Evolutionary conservation across 768 basidiomycete species (phyloP).

Genomic region (Harrya chromipes): DNA sequence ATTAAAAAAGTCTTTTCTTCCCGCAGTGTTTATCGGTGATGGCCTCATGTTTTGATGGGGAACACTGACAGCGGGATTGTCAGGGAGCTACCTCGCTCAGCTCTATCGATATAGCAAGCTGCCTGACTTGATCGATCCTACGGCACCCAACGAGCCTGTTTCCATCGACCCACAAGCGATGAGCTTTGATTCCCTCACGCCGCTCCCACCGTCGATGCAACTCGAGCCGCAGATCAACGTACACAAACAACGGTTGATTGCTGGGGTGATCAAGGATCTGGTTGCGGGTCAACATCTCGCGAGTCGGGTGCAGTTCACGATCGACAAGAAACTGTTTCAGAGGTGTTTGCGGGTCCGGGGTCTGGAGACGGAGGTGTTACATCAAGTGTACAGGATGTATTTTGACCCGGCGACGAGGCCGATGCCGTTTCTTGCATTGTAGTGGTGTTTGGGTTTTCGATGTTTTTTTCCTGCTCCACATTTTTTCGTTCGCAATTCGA

Average conservation of each 20-base stretch:
- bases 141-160: constrained; percentile 67
- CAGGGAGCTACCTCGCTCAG: constrained; percentile 77
- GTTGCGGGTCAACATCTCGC: constrained; percentile 84
- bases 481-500: neutral
- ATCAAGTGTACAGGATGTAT: constrained; percentile 43
- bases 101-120: constrained; percentile 61
- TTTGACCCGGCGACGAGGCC: constrained; percentile 19
- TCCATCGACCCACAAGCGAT: constrained; percentile 59
- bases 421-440: constrained; percentile 22
- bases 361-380: constrained; percentile 53
- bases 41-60: neutral
- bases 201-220: constrained; percentile 72
- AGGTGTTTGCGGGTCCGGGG: constrained; percentile 72
- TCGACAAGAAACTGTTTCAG: constrained; percentile 77
- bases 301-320: constrained; percentile 61
- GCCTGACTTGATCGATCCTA: constrained; percentile 82
- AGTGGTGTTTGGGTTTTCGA: neutral
- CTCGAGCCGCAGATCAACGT: constrained; percentile 86
- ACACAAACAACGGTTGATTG: constrained; percentile 82
- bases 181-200: constrained; percentile 61
- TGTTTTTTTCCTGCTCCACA: neutral
- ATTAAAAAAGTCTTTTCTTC: no score
- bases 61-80: constrained; percentile 4
- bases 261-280: constrained; percentile 74
- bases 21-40: constrained; percentile 79